Evolutionary conservation across 2,329 filamentous ascomycete species (phyloP), one percentile per base, ranked within the genome.

Genomic region (Sporothrix mexicana): DNA sequence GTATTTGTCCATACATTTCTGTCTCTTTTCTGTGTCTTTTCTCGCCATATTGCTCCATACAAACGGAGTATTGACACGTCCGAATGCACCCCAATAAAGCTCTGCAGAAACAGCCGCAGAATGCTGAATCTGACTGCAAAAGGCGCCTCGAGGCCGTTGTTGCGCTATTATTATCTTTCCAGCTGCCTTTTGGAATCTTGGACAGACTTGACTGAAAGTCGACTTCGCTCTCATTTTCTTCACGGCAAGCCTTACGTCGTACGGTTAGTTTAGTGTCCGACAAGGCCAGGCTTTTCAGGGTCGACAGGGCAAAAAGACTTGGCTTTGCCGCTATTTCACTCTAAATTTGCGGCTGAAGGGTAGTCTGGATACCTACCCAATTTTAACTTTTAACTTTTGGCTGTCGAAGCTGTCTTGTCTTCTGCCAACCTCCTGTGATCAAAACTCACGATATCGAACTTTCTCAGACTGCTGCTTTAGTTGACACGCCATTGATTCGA

Each of bases 201-300:
- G 30, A 36, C 30, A 36, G 30, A 36, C 30, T 36, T 36, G 4
- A 36, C 30, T 36, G 30, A 36, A 36, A 36, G 23, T 12, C 25
- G 10, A 61, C 30, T 47, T 41, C 43, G 45, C 62, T 30, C 3
- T 36, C 15, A 23, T 51, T n/a, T 13, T 67, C 3, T 25, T 47
- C 64, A 23, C 43, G 64, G 23, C 64, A 49, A 49, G 25, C 45
- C 64, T 67, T 36, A 36, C 43, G 25, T 23, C 64, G 51, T 36
- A 36, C 43, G 64, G 64, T 15, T 67, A 47, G 61, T 20, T 15
- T 67, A 66, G 61, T 20, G 41, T 66, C 20, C 41, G 61, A 4
- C 61, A 41, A 64, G n/a, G 36, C 61, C 61, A 66, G 61, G 61
- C 61, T 66, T 66, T 66, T 66, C 36, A 47, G 41, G 36, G 41